Conservation (phyloP, 192 early-diverging fungal species). For the Rhizoclosmatium globosum region DNA sequence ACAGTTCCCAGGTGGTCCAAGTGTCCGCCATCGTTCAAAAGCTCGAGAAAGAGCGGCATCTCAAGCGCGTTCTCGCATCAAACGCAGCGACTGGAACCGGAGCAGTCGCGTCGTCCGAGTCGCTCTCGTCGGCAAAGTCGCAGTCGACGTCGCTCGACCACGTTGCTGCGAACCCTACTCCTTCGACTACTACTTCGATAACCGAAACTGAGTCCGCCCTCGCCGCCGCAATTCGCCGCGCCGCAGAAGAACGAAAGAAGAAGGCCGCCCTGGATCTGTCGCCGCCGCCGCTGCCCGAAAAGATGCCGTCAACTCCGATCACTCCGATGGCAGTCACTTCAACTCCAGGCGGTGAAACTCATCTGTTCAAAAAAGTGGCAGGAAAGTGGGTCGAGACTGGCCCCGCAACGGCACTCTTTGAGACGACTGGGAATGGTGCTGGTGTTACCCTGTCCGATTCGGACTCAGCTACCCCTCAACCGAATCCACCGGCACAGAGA, state of each 20-base stretch:
- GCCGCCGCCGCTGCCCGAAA: neutral
- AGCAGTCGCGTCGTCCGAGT: neutral
- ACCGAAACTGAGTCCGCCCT: neutral
- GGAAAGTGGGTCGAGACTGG: neutral
- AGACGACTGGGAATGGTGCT: neutral
- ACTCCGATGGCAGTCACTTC: neutral
- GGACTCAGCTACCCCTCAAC: neutral
- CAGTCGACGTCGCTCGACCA: neutral
- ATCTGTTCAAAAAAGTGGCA: neutral
- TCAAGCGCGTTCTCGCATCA: neutral
- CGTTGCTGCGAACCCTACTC: neutral
- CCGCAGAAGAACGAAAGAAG: neutral
- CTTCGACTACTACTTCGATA: neutral
- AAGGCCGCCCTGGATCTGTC: neutral
- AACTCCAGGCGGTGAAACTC: no score
- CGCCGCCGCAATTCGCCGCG: constrained; percentile 4
- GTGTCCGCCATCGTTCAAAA: constrained; percentile 33
- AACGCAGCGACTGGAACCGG: neutral
- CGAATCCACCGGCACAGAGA: neutral
- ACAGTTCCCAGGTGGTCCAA: neutral
- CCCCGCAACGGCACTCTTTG: neutral
- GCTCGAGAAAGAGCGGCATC: constrained; percentile 33
- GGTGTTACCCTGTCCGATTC: neutral
- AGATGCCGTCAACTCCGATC: neutral
- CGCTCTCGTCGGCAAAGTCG: neutral